A percentile compares a stretch with the other conserved stretches of the same genome.
Evolutionary conservation across 2,329 filamentous ascomycete species (phyloP).

Genomic region (Knufia fluminis): DNA sequence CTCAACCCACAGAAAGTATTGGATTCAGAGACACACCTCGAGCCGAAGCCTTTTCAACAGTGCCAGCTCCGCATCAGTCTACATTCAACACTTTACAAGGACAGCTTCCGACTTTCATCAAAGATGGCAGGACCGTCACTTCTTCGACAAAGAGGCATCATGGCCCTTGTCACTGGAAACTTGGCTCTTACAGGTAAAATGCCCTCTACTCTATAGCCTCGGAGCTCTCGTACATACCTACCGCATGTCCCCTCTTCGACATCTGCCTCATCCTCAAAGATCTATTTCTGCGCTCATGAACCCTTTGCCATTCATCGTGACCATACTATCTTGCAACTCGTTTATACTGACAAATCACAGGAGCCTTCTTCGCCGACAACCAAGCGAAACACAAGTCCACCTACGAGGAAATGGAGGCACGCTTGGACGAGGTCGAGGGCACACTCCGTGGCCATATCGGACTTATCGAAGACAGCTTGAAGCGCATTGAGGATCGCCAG

Average conservation of each 20-base stretch:
- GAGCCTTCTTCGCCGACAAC: neutral
- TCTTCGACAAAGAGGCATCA: neutral
- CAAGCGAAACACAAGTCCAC: constrained; percentile 30
- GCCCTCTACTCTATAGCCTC: neutral
- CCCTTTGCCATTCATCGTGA: no score
- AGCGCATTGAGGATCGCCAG: constrained; percentile 36
- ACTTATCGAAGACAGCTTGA: constrained; percentile 38
- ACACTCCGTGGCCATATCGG: constrained; percentile 40
- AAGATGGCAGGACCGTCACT: no score
- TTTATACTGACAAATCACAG: neutral
- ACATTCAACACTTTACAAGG: no score
- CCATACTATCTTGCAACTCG: no score
- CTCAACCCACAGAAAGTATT: no score
- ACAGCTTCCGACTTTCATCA: no score
- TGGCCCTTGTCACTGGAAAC: neutral
- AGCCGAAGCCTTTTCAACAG: no score
- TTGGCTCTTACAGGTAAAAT: neutral
- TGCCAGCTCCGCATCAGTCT: no score
- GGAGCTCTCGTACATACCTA: neutral
- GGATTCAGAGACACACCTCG: no score
- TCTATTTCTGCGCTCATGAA: no score
- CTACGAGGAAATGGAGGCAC: constrained; percentile 40
- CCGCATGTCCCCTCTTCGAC: no score
- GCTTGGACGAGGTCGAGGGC: constrained; percentile 40
- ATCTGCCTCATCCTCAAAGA: no score